phyloP scores from a whole-genome alignment of 148 eudicot species.

The Vaccinium darrowii region DNA sequence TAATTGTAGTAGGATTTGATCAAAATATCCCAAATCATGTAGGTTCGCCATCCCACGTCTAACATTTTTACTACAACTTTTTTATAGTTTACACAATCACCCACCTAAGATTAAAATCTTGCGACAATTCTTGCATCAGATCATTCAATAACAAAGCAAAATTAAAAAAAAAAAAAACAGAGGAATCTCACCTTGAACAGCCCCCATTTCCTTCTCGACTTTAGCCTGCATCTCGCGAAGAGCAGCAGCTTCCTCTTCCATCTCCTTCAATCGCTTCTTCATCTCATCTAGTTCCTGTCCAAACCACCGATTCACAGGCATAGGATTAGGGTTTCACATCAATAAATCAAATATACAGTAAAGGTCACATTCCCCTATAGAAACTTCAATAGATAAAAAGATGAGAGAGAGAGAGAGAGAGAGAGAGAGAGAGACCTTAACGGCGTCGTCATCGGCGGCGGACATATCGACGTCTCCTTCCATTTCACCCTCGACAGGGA shows the following conservation, averaged over 20 bases:
- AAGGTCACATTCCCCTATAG: neutral
- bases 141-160: neutral
- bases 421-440: slow-evolving; percentile 43
- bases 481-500: slow-evolving; percentile 69
- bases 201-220: slow-evolving; percentile 94
- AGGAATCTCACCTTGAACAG: slow-evolving; percentile 60
- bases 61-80: neutral
- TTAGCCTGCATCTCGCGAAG: slow-evolving; percentile 97
- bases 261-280: slow-evolving; percentile 92
- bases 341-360: no score
- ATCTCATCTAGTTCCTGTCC: slow-evolving; percentile 84
- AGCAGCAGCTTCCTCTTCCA: slow-evolving; percentile 98
- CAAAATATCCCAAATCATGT: neutral
- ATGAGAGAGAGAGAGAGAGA: neutral
- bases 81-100: neutral
- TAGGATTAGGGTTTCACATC: neutral
- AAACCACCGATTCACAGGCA: neutral
- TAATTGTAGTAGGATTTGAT: neutral
- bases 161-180: neutral
- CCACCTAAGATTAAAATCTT: neutral
- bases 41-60: neutral
- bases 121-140: neutral
- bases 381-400: neutral
- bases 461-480: slow-evolving; percentile 75
- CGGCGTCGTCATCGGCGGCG: slow-evolving; percentile 73